Evolutionary conservation across 768 basidiomycete species (phyloP), one percentile per base, ranked within the genome.

Genomic region (Tylopilus vinaceipallidus): DNA sequence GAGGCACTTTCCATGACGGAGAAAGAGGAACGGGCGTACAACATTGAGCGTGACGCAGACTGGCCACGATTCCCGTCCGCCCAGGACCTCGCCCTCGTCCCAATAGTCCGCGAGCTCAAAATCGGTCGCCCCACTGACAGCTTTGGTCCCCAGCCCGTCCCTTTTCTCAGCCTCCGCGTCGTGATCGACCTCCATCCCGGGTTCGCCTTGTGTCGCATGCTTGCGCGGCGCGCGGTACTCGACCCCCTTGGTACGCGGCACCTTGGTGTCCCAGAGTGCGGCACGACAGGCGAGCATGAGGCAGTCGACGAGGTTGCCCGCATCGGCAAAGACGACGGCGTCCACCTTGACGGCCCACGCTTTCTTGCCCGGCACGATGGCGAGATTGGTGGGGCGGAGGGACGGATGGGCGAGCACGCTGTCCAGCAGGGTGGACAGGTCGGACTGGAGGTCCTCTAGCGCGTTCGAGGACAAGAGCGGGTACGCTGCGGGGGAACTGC

Each of bases 61-160:
- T 0, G 91, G 92, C 83, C 91, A 88, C 12, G 62, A 56, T 2
- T 86, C 80, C 52, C 82, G 72, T 2, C 83, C 83, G 33, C 72
- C 75, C 24, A 92, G 61, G 16, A 73, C 66, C 49, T 83, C 85
- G 0, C 92, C 92, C 54, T 90, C 88, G 59, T 91, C 91, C 88
- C 89, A 91, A 53, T 84, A 88, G 64, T 95, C 91, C 11, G 83
- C 77, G 19, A 94, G 75, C 69, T 95, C 92, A 57, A 94, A 94
- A 65, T 95, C 92, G 9, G 81, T 80, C 11, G 83, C 86, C 9
- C 67, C 66, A 20, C 63, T 64, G 32, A 72, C 66, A 29, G 52
- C 55, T 33, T 81, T 73, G 14, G 82, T 86, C 56, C 82, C 81
- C 34, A 88, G 78, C 2, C 81, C 76, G 54, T 83, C 83, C 33